Evolutionary conservation across 345 rosid genomes (phyloP).

Genomic region (Cardamine chenopodiifolia): DNA sequence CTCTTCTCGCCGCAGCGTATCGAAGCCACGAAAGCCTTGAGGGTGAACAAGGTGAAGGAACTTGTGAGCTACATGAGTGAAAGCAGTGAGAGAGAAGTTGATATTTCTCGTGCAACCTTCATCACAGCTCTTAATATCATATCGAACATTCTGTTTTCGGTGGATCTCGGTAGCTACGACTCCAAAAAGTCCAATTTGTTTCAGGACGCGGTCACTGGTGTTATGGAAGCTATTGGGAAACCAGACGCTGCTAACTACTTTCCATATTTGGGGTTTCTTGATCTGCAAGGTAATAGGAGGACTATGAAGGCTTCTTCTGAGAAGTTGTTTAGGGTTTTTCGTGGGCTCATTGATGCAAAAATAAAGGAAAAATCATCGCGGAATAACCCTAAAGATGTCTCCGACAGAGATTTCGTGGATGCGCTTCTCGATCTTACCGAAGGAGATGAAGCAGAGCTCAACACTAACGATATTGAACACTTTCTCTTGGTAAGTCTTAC

Average conservation of each 20-base stretch:
- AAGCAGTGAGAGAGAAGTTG: too few relatives aligned
- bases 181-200: too few relatives aligned
- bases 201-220: too few relatives aligned
- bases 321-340: constrained; percentile 36
- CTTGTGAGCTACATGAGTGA: too few relatives aligned
- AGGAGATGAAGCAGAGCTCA: constrained; percentile 25
- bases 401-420: constrained; percentile 42
- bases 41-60: too few relatives aligned
- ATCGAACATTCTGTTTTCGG: too few relatives aligned
- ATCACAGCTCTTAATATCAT: too few relatives aligned
- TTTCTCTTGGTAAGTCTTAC: constrained; percentile 43
- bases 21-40: too few relatives aligned
- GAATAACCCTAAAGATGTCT: constrained; percentile 5
- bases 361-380: neutral
- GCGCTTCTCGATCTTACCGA: constrained; percentile 37
- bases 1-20: constrained; percentile 10
- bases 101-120: too few relatives aligned
- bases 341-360: constrained; percentile 37
- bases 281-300: constrained; percentile 48
- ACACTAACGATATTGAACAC: constrained; percentile 30
- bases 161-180: too few relatives aligned
- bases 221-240: too few relatives aligned
- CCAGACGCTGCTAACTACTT: constrained; percentile 31
- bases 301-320: neutral
- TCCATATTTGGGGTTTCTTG: constrained; percentile 48